Conservation (phyloP, 2,329 filamentous ascomycete species). For the Amauroascus niger region DNA sequence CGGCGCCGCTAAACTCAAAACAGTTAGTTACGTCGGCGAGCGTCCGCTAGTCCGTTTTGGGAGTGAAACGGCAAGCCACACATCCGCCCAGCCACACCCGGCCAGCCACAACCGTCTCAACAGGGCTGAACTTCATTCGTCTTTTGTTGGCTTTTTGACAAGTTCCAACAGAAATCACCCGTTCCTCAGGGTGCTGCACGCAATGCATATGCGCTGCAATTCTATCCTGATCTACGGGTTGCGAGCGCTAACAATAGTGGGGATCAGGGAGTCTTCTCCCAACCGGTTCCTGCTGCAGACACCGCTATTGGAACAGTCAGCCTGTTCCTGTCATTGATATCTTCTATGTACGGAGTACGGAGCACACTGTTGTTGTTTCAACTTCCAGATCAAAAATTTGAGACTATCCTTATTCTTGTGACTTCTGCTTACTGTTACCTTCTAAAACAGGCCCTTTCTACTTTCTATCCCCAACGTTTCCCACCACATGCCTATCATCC, state of each 20-base stretch:
- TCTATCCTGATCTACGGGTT: background rate
- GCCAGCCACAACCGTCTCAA: constrained; percentile 2
- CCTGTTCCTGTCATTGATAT: too few relatives aligned
- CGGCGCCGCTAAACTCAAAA: background rate
- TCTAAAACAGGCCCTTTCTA: background rate
- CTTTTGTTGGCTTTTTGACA: too few relatives aligned
- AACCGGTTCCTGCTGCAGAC: too few relatives aligned
- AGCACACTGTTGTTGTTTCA: too few relatives aligned
- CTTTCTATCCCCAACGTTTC: background rate
- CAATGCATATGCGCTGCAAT: background rate
- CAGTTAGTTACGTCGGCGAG: background rate
- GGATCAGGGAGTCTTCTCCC: too few relatives aligned
- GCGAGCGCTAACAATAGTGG: background rate
- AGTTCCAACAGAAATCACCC: background rate
- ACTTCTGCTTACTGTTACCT: background rate
- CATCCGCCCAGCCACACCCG: background rate
- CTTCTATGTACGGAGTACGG: too few relatives aligned
- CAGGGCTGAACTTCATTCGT: too few relatives aligned
- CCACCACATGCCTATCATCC: background rate
- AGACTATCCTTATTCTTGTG: background rate
- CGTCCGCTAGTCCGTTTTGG: background rate
- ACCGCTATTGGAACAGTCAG: too few relatives aligned
- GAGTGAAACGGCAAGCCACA: background rate
- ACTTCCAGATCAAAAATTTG: too few relatives aligned
- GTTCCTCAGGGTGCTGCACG: background rate